These are phyloP conservation scores for Claviceps cyperi DNA, from an alignment of 2,329 filamentous ascomycete species.

Conservation along the genomic window DNA sequence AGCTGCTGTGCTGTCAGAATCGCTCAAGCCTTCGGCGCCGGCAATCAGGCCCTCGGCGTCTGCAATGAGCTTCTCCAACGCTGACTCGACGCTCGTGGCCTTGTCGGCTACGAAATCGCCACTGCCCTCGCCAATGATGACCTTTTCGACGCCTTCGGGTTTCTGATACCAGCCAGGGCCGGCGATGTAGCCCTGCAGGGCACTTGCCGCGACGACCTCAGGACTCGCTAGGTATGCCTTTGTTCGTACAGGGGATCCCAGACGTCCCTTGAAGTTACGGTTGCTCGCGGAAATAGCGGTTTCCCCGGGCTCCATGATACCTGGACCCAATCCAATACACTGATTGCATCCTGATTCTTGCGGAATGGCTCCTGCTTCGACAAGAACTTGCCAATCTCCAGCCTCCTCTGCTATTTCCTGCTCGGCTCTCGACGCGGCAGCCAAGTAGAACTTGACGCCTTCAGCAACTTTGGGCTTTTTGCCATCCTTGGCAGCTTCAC, in stretches of 20 bases:
- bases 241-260: background rate
- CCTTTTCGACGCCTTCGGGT: conserved; percentile 52
- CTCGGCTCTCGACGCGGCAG: conserved; percentile 65
- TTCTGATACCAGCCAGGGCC: conserved; percentile 68
- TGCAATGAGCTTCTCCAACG: conserved; percentile 55
- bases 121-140: conserved; percentile 57
- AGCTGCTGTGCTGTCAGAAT: background rate
- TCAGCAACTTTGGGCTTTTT: conserved; percentile 54
- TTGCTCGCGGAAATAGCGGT: conserved; percentile 81
- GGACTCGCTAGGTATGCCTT: conserved; percentile 56
- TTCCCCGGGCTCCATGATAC: conserved; percentile 72
- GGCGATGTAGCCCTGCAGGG: conserved; percentile 54
- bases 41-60: conserved; percentile 51
- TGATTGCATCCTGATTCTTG: conserved; percentile 32
- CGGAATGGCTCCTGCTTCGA: conserved; percentile 18
- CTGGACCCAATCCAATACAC: conserved; percentile 76
- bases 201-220: conserved; percentile 84
- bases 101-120: conserved; percentile 36
- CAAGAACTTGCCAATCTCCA: conserved; percentile 68
- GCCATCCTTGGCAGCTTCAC: conserved; percentile 32
- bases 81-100: conserved; percentile 46
- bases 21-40: conserved; percentile 33
- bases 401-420: conserved; percentile 61
- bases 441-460: conserved; percentile 74
- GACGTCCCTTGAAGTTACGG: conserved; percentile 68